A percentile compares a stretch with the other conserved stretches of the same genome.
Evolutionary conservation across 768 basidiomycete species (phyloP).

Genomic region (Calocybe indica): DNA sequence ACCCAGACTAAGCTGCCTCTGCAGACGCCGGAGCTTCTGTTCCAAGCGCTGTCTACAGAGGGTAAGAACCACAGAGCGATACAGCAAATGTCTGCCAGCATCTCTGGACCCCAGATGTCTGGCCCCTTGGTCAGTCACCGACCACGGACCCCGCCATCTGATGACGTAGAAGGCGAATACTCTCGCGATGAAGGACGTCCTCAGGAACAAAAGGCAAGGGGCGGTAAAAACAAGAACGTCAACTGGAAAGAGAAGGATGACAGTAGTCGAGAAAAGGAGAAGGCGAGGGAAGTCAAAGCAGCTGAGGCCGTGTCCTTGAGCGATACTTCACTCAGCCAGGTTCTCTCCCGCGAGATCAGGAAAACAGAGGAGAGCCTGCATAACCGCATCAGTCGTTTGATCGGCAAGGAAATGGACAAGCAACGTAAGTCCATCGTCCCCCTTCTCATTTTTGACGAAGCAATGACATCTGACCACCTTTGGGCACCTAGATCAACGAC

Average conservation of each 20-base stretch:
- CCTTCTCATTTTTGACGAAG: not conserved
- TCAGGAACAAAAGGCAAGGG: slow-evolving; percentile 46
- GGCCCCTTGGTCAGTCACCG: slow-evolving; percentile 32
- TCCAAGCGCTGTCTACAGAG: slow-evolving; percentile 13
- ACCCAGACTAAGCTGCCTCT: slow-evolving; percentile 60
- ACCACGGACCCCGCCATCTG: slow-evolving; percentile 64
- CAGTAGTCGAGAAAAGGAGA: slow-evolving; percentile 34
- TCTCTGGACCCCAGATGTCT: slow-evolving; percentile 10
- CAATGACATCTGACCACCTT: not conserved
- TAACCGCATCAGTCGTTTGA: slow-evolving; percentile 68
- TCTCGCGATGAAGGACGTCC: slow-evolving; percentile 52
- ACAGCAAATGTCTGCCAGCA: slow-evolving; percentile 13
- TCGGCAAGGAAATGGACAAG: slow-evolving; percentile 86
- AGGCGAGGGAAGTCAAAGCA: slow-evolving; percentile 16
- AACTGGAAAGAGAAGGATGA: slow-evolving; percentile 44
- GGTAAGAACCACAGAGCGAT: slow-evolving; percentile 20
- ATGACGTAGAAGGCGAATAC: slow-evolving; percentile 66
- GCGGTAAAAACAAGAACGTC: slow-evolving; percentile 55
- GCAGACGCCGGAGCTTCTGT: slow-evolving; percentile 27
- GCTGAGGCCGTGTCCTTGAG: slow-evolving; percentile 32
- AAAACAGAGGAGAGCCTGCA: slow-evolving; percentile 80
- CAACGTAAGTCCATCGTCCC: slow-evolving; percentile 54
- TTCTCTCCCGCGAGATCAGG: slow-evolving; percentile 70
- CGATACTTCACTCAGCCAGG: slow-evolving; percentile 51
- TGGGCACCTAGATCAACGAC: slow-evolving; percentile 58